Conservation (phyloP, 257 asterid species). For the Solanum sparsipilum region DNA sequence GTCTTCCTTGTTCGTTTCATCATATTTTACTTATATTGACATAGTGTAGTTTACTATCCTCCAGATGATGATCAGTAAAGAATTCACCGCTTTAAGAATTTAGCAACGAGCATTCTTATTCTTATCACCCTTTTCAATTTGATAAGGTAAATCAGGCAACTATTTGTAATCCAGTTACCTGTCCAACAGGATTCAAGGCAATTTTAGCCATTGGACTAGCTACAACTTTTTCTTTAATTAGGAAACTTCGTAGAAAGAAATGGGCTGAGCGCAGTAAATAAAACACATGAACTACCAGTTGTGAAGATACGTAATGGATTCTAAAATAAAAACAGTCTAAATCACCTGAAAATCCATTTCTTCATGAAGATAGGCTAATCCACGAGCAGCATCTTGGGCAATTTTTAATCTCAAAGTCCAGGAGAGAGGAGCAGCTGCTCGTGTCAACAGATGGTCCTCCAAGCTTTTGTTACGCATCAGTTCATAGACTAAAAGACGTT, state of each 20-base stretch:
- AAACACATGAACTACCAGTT: background rate
- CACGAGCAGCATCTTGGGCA: constrained; percentile 92
- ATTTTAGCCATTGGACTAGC: background rate
- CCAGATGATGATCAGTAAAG: background rate
- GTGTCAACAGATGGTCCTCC: constrained; percentile 71
- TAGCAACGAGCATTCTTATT: background rate
- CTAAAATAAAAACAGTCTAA: background rate
- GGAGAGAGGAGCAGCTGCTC: constrained; percentile 51
- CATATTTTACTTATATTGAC: background rate
- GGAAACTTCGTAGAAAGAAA: background rate
- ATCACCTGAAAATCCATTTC: constrained; percentile 96
- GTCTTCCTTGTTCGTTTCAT: background rate
- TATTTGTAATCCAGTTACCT: too few species aligned
- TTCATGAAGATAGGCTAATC: constrained; percentile 88
- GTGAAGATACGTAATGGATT: background rate
- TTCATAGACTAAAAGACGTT: constrained; percentile 82
- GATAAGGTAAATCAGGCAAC: too few species aligned
- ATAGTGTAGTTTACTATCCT: background rate
- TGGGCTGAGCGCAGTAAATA: background rate
- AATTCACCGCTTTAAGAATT: background rate
- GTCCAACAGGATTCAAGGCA: too few species aligned
- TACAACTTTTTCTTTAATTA: background rate
- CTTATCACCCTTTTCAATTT: background rate
- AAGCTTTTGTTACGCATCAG: constrained; percentile 80
- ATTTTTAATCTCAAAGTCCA: constrained; percentile 68